Conservation (phyloP, 192 early-diverging fungal species). For the Backusella westeae region DNA sequence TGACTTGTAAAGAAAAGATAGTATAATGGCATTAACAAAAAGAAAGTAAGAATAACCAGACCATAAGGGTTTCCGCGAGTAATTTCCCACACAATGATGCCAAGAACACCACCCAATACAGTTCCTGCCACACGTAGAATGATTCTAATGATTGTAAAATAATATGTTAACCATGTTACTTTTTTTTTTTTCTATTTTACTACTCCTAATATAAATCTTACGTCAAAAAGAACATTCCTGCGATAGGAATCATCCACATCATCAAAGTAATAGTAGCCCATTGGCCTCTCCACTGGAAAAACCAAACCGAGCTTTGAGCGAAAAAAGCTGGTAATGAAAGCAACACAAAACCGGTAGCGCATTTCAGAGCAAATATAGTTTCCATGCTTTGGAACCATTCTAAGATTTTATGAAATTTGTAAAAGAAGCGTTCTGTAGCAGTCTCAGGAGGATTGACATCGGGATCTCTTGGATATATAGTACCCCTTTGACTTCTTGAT, state of each 20-base stretch:
- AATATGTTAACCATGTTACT: background rate
- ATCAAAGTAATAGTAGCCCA: constrained; percentile 37
- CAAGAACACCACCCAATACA: constrained; percentile 15
- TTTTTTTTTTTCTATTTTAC: background rate
- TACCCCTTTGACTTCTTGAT: background rate
- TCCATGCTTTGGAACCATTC: constrained; percentile 32
- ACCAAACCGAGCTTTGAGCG: constrained; percentile 14
- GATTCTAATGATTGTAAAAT: constrained; percentile 3
- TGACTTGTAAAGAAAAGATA: constrained; percentile 23
- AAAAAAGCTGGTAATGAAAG: constrained; percentile 29
- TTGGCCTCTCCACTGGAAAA: constrained; percentile 28
- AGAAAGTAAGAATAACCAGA: constrained; percentile 24
- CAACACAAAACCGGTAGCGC: constrained; percentile 19
- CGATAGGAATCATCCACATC: constrained; percentile 30
- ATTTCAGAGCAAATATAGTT: constrained; percentile 29
- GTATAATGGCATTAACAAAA: constrained; percentile 23
- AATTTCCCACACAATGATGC: constrained; percentile 34
- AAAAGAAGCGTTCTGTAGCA: constrained; percentile 27
- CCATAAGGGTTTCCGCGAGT: constrained; percentile 33
- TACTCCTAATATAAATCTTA: background rate
- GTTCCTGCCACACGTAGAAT: constrained; percentile 25
- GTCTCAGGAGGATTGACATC: constrained; percentile 30
- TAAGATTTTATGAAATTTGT: constrained; percentile 13
- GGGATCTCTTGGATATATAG: constrained; percentile 22
- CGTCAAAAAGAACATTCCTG: constrained; percentile 33